phyloP scores from a whole-genome alignment of 2,329 filamentous ascomycete species.

The Zymoseptoria crescenta region DNA sequence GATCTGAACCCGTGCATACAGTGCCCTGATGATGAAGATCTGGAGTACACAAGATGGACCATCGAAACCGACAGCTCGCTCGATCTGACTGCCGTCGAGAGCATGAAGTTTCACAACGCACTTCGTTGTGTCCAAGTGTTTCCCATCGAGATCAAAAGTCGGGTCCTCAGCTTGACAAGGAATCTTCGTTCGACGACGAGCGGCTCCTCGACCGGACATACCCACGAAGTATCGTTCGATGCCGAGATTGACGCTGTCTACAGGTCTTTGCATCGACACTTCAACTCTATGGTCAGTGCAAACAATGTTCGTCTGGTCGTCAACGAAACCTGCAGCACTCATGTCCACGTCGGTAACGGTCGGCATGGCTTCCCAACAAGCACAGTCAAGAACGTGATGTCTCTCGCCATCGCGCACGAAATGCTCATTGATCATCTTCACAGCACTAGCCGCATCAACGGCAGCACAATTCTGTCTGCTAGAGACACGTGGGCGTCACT shows the following conservation, averaged over 20 bases:
- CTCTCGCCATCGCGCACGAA: conserved; percentile 24
- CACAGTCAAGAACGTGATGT: conserved; percentile 25
- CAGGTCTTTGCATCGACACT: conserved; percentile 6
- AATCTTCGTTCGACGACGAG: neutral
- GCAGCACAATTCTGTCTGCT: conserved; percentile 2
- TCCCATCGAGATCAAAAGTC: conserved; percentile 9
- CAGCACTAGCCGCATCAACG: conserved; percentile 13
- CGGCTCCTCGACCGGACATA: neutral
- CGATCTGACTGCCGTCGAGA: neutral
- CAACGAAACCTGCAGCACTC: conserved; percentile 21
- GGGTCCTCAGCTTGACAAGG: conserved; percentile 4
- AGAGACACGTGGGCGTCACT: neutral
- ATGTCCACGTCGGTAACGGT: conserved; percentile 29
- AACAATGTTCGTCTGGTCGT: conserved; percentile 14
- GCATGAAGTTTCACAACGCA: neutral
- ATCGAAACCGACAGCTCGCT: neutral
- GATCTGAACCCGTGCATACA: neutral
- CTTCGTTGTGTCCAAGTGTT: neutral
- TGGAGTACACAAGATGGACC: conserved; percentile 1
- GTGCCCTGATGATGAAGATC: neutral
- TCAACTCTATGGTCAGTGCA: conserved; percentile 1
- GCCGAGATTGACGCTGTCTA: conserved; percentile 15
- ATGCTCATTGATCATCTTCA: conserved; percentile 23
- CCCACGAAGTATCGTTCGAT: conserved; percentile 4
- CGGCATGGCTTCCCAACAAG: conserved; percentile 16